Evolutionary conservation across 306 rosid genomes (phyloP).

Genomic region (Cucumis hystrix): DNA sequence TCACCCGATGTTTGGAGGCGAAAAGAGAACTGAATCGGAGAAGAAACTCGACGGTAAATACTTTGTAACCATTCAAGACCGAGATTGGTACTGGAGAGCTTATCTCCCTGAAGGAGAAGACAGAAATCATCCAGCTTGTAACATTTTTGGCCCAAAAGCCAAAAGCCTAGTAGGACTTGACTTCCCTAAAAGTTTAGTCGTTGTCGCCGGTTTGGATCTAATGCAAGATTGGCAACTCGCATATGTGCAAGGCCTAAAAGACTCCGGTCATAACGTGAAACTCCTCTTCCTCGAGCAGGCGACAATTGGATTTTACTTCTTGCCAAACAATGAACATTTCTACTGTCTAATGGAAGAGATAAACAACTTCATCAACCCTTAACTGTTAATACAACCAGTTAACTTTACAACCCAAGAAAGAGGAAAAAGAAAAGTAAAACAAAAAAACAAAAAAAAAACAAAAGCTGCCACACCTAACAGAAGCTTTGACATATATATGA

Average conservation of each 20-base stretch:
- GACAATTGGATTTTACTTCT: slow-evolving; percentile 70
- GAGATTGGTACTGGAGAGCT: slow-evolving; percentile 77
- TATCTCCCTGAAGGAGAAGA: slow-evolving; percentile 62
- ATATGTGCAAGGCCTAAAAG: slow-evolving; percentile 49
- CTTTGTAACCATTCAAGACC: slow-evolving; percentile 50
- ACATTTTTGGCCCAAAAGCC: slow-evolving; percentile 54
- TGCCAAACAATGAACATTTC: slow-evolving; percentile 59
- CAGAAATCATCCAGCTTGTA: slow-evolving; percentile 64
- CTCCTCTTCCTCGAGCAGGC: slow-evolving; percentile 57
- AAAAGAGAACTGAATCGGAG: slow-evolving; percentile 45
- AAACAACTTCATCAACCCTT: slow-evolving; percentile 32
- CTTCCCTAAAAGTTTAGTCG: slow-evolving; percentile 52
- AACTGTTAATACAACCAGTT: slow-evolving; percentile 33
- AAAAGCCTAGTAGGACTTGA: slow-evolving; percentile 33
- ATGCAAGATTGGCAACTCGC: slow-evolving; percentile 67
- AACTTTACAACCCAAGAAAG: slow-evolving; percentile 29
- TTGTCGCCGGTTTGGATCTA: slow-evolving; percentile 68
- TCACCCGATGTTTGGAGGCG: slow-evolving; percentile 58
- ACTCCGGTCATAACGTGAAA: slow-evolving; percentile 32
- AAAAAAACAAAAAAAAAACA: background rate
- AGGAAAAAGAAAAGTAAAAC: background rate
- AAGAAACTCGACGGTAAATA: slow-evolving; percentile 53
- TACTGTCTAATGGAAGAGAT: slow-evolving; percentile 59
- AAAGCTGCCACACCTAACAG: slow-evolving; percentile 42
- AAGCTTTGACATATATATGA: slow-evolving; percentile 33